Percentiles rank a stretch among this genome's conserved stretches.
These are phyloP conservation scores for Cochlearia excelsa DNA, from an alignment of 345 rosid species.

Conservation along the genomic window DNA sequence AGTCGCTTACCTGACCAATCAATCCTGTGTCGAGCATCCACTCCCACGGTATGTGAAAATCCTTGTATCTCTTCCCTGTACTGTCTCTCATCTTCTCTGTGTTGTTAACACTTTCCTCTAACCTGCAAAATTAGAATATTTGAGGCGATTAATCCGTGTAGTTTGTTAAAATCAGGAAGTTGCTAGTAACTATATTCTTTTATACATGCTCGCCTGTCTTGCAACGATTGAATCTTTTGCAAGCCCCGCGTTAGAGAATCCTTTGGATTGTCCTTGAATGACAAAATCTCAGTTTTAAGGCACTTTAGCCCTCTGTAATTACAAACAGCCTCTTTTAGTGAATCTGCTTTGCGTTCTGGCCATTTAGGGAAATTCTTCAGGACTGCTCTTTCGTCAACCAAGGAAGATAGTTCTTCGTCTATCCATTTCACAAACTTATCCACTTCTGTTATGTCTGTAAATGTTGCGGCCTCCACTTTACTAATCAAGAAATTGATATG, in stretches of 20 bases:
- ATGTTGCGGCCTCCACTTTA: conserved; percentile 69
- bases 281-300: conserved; percentile 58
- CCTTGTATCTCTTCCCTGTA: conserved; percentile 66
- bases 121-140: conserved; percentile 45
- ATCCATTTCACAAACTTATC: conserved; percentile 80
- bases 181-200: conserved; percentile 28
- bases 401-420: conserved; percentile 66
- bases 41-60: conserved; percentile 85
- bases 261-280: conserved; percentile 58
- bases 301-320: conserved; percentile 59
- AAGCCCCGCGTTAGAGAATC: conserved; percentile 47
- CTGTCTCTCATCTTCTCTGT: conserved; percentile 64
- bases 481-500: conserved; percentile 59
- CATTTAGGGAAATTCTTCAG: conserved; percentile 86
- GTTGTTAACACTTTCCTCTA: conserved; percentile 63
- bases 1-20: conserved; percentile 72
- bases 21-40: conserved; percentile 84
- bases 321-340: conserved; percentile 84
- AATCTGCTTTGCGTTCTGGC: conserved; percentile 90
- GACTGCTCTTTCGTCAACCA: conserved; percentile 96
- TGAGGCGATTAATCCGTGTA: conserved; percentile 28
- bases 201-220: conserved; percentile 97
- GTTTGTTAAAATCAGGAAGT: conserved; percentile 15
- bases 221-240: conserved; percentile 65
- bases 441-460: conserved; percentile 62